A percentile compares a stretch with the other conserved stretches of the same genome.
Evolutionary conservation across 352 stramenopile species (phyloP).

Genomic region (Globisporangium uncinulatum): DNA sequence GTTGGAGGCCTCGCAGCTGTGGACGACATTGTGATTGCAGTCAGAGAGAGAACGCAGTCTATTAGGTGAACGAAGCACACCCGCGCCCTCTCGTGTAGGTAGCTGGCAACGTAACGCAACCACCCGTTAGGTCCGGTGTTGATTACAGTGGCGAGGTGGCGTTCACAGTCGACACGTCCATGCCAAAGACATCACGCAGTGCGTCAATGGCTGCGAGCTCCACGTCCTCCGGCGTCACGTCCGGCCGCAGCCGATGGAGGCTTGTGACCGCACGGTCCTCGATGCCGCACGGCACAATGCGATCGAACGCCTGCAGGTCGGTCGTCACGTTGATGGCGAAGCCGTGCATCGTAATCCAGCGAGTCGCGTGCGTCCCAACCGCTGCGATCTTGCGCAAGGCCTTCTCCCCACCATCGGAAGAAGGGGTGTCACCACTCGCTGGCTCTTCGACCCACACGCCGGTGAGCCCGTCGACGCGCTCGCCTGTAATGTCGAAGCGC

Average conservation of each 20-base stretch:
- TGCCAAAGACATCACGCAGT: slow-evolving; percentile 61
- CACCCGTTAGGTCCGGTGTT: neutral
- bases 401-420: slow-evolving; percentile 7
- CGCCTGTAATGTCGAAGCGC: slow-evolving; percentile 81
- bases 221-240: slow-evolving; percentile 49
- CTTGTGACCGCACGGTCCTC: slow-evolving; percentile 84
- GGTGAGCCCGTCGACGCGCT: slow-evolving; percentile 89
- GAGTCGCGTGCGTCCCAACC: slow-evolving; percentile 92
- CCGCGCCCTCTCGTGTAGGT: too few relatives aligned
- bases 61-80: neutral
- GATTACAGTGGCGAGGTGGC: slow-evolving; percentile 28
- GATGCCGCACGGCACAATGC: slow-evolving; percentile 97
- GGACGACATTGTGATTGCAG: slow-evolving; percentile 42
- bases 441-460: slow-evolving; percentile 94
- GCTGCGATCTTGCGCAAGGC: slow-evolving; percentile 94
- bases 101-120: neutral
- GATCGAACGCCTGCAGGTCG: slow-evolving; percentile 91
- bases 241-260: slow-evolving; percentile 49
- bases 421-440: slow-evolving; percentile 17
- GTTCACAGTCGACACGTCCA: slow-evolving; percentile 50
- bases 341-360: slow-evolving; percentile 98
- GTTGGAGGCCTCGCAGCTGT: slow-evolving; percentile 66
- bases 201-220: slow-evolving; percentile 61
- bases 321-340: slow-evolving; percentile 96
- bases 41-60: slow-evolving; percentile 19